These are phyloP conservation scores for Parascedosporium putredinis DNA, from an alignment of 2,329 filamentous ascomycete species.

Conservation along the genomic window DNA sequence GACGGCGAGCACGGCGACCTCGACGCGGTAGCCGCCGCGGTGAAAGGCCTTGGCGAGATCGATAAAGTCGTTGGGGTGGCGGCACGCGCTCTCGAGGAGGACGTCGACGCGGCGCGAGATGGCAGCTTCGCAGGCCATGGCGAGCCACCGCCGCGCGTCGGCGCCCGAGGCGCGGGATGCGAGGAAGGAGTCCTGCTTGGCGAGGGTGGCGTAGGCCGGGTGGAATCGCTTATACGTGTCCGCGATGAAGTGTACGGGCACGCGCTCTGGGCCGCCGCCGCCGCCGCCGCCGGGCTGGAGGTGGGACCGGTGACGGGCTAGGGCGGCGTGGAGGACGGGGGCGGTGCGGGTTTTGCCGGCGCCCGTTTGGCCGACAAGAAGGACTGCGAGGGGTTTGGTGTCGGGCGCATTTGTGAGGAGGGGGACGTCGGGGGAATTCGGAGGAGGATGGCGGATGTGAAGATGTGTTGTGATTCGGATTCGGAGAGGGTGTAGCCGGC, in stretches of 20 bases:
- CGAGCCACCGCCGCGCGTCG: conserved; percentile 34
- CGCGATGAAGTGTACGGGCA: conserved; percentile 31
- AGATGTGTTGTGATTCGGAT: conserved; percentile 20
- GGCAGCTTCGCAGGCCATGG: conserved; percentile 25
- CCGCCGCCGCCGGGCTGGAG: too few relatives aligned
- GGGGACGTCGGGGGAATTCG: conserved; percentile 19
- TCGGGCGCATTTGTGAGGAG: conserved; percentile 6
- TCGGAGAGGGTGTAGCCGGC: conserved; percentile 22
- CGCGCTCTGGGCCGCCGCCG: not conserved
- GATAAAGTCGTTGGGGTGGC: conserved; percentile 30
- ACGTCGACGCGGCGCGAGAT: conserved; percentile 22
- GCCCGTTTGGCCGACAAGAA: conserved; percentile 37
- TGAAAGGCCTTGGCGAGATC: conserved; percentile 24
- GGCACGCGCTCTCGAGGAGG: conserved; percentile 34
- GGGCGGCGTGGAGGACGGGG: conserved; percentile 24
- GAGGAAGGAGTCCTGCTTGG: conserved; percentile 17
- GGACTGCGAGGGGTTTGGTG: conserved; percentile 25
- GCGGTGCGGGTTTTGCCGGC: conserved; percentile 36
- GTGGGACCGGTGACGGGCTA: conserved; percentile 13
- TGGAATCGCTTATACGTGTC: conserved; percentile 40
- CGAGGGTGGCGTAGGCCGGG: conserved; percentile 25
- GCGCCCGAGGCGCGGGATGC: conserved; percentile 27
- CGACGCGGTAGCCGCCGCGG: conserved; percentile 24
- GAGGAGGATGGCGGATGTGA: conserved; percentile 18
- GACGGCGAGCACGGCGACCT: conserved; percentile 31